Evolutionary conservation across 2,329 filamentous ascomycete species (phyloP).

Genomic region (Chaetomiaceae sp.): DNA sequence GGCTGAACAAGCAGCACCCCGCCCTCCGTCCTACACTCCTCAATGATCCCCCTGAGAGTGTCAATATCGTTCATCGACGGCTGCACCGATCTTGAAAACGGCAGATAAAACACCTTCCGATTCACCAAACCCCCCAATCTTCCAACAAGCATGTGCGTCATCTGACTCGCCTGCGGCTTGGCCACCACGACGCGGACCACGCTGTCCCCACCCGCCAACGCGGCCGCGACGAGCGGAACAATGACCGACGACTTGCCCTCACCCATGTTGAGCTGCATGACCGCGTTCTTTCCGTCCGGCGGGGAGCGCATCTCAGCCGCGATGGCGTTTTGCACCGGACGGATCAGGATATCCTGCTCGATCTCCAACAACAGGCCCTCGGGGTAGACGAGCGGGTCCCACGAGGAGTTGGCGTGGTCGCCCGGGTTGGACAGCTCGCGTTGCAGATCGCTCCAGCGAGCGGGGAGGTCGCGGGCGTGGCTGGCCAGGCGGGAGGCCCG

Average conservation of each 20-base stretch:
- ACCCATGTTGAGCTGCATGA: slow-evolving; percentile 68
- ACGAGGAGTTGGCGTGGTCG: background rate
- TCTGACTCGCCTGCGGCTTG: slow-evolving; percentile 54
- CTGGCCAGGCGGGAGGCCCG: background rate
- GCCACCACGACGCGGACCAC: slow-evolving; percentile 53
- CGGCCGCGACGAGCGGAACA: slow-evolving; percentile 46
- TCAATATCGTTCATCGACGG: slow-evolving; percentile 29
- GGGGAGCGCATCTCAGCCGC: slow-evolving; percentile 50
- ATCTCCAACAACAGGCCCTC: slow-evolving; percentile 62
- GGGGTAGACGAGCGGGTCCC: slow-evolving; percentile 31
- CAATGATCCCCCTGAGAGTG: slow-evolving; percentile 37
- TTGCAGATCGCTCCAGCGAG: background rate
- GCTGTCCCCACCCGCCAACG: slow-evolving; percentile 40
- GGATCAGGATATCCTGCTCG: slow-evolving; percentile 58
- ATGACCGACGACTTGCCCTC: slow-evolving; percentile 54
- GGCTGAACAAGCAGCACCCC: slow-evolving; percentile 58
- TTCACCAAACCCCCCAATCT: slow-evolving; percentile 52
- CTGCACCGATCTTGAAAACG: slow-evolving; percentile 50
- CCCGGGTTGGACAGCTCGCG: background rate
- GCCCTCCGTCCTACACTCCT: slow-evolving; percentile 34
- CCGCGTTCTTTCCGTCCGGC: slow-evolving; percentile 38
- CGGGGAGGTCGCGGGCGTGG: background rate
- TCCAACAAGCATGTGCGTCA: slow-evolving; percentile 39
- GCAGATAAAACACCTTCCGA: slow-evolving; percentile 50
- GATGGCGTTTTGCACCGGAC: slow-evolving; percentile 54